Conservation (phyloP, 441 rosid genomes). For the Bocquillonia castaneifolia region DNA sequence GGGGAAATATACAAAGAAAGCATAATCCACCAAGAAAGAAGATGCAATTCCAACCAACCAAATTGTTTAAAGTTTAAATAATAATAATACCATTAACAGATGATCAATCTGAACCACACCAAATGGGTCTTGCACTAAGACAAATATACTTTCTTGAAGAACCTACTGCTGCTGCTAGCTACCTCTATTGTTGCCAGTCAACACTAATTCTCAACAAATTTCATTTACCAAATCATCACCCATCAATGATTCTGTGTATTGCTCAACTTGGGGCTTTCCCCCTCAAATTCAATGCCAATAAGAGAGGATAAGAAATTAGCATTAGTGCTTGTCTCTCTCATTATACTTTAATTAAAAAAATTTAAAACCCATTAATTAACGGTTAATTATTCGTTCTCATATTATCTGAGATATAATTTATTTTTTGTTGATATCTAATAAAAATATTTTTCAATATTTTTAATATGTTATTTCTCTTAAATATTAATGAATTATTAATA, state of each 20-base stretch:
- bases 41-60: not conserved
- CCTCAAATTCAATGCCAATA: constrained; percentile 1
- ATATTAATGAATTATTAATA: too few relatives aligned
- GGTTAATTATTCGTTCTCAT: too few relatives aligned
- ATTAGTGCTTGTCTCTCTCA: not conserved
- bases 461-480: too few relatives aligned
- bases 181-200: too few relatives aligned
- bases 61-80: not conserved
- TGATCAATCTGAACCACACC: not conserved
- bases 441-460: too few relatives aligned
- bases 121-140: not conserved
- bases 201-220: not conserved
- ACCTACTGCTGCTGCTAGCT: not conserved
- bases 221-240: not conserved
- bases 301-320: constrained; percentile 12
- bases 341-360: too few relatives aligned
- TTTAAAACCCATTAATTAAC: too few relatives aligned
- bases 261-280: not conserved
- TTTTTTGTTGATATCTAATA: too few relatives aligned
- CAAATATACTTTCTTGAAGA: not conserved
- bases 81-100: not conserved
- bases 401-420: too few relatives aligned
- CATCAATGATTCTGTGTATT: not conserved
- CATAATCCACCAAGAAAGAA: not conserved
- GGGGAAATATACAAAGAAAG: not conserved